These are phyloP conservation scores for Conticribra weissflogii DNA, from an alignment of 108 stramenopile species.

Conservation along the genomic window DNA sequence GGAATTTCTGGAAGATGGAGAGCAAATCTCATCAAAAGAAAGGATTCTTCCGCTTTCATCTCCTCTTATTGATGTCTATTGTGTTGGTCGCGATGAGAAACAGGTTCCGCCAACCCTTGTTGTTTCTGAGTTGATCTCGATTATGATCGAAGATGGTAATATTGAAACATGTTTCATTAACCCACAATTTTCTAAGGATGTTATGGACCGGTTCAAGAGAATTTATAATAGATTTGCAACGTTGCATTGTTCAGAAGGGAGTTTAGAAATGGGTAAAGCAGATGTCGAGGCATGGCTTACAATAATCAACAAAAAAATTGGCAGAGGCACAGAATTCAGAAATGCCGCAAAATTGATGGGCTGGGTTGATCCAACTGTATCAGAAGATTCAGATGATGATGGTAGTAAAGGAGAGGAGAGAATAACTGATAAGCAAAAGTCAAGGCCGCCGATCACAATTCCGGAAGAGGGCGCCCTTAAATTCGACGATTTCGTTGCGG, in stretches of 20 bases:
- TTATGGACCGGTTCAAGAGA: conserved; percentile 59
- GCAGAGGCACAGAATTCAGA: conserved; percentile 82
- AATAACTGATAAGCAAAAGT: conserved; percentile 19
- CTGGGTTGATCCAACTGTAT: conserved; percentile 50
- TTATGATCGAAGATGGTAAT: conserved; percentile 53
- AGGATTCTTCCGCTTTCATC: conserved; percentile 63
- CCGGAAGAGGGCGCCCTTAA: conserved; percentile 69
- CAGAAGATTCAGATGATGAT: conserved; percentile 31
- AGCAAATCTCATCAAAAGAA: conserved; percentile 57
- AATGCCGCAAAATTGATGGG: conserved; percentile 75
- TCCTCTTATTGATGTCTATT: conserved; percentile 53
- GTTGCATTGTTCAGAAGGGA: neutral
- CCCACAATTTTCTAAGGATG: conserved; percentile 57
- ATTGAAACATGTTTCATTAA: conserved; percentile 53
- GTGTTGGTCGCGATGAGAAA: conserved; percentile 22
- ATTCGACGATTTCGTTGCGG: conserved; percentile 66
- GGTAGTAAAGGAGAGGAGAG: conserved; percentile 17
- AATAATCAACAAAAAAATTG: conserved; percentile 71
- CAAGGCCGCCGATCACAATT: conserved; percentile 50
- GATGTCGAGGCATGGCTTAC: conserved; percentile 88
- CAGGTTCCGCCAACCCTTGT: conserved; percentile 78
- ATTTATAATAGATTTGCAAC: conserved; percentile 67
- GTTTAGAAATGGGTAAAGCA: conserved; percentile 53
- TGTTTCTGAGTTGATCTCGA: conserved; percentile 81
- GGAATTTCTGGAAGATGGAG: conserved; percentile 84